Conservation (phyloP, 106 monocot species). For the Cymbidium sinense region DNA sequence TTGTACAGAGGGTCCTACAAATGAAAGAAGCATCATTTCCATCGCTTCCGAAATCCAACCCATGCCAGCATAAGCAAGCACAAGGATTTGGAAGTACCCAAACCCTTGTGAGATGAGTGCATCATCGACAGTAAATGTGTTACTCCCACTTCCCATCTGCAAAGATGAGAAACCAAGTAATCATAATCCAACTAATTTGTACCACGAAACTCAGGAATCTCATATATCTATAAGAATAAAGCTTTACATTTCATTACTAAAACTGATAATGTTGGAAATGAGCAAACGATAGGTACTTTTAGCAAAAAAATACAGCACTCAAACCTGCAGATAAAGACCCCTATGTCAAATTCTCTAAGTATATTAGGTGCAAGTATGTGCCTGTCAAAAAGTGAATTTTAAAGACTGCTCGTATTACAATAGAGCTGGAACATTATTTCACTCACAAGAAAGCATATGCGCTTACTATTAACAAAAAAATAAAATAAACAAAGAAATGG, state of each 20-base stretch:
- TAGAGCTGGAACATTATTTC: background rate
- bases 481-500: background rate
- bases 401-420: background rate
- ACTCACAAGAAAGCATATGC: background rate
- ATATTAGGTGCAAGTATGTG: background rate
- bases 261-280: background rate
- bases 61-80: constrained; percentile 81
- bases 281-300: background rate
- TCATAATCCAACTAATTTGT: background rate
- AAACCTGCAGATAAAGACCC: background rate
- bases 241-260: background rate
- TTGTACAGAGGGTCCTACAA: constrained; percentile 81
- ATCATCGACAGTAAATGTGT: constrained; percentile 70
- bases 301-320: background rate
- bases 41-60: constrained; percentile 90
- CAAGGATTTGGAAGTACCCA: constrained; percentile 63
- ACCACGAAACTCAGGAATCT: background rate
- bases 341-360: background rate
- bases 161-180: constrained; percentile 3
- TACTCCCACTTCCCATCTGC: constrained; percentile 45
- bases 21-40: constrained; percentile 96
- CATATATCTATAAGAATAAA: background rate
- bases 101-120: constrained; percentile 56
- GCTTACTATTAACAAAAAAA: background rate
- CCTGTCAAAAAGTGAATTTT: background rate